phyloP scores from a whole-genome alignment of 257 asterid genomes.

The Misopates orontium region DNA sequence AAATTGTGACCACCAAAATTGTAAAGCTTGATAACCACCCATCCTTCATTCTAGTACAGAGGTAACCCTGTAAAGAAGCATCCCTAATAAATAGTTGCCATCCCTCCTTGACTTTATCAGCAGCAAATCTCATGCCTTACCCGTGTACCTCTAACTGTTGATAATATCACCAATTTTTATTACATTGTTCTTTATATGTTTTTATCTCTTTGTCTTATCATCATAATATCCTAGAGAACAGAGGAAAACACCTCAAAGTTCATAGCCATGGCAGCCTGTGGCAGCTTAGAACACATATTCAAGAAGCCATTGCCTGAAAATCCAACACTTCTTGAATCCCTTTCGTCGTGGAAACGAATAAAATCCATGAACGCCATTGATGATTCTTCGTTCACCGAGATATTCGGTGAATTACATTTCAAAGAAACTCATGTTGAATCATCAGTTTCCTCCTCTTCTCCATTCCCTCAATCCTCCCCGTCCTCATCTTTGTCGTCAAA shows the following conservation, averaged over 20 bases:
- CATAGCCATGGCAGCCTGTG: slow-evolving; percentile 69
- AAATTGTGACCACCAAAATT: slow-evolving; percentile 49
- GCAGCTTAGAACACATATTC: slow-evolving; percentile 73
- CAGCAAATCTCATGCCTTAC: slow-evolving; percentile 42
- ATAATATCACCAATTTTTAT: slow-evolving; percentile 9
- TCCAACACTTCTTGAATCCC: slow-evolving; percentile 57
- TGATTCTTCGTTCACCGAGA: slow-evolving; percentile 55
- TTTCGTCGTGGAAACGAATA: slow-evolving; percentile 68
- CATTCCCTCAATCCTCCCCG: slow-evolving; percentile 19
- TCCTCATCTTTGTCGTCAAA: slow-evolving; percentile 27
- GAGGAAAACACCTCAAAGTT: neutral
- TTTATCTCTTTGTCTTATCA: neutral
- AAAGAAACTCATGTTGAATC: slow-evolving; percentile 36
- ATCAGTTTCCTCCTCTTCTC: slow-evolving; percentile 1
- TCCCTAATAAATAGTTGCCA: slow-evolving; percentile 54
- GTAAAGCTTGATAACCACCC: slow-evolving; percentile 49
- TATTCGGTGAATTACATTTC: slow-evolving; percentile 71
- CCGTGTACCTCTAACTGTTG: slow-evolving; percentile 37
- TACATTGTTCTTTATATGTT: slow-evolving; percentile 2
- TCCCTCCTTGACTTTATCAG: slow-evolving; percentile 48
- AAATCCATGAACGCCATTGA: slow-evolving; percentile 40
- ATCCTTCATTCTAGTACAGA: slow-evolving; percentile 44
- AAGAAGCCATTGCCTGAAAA: slow-evolving; percentile 68
- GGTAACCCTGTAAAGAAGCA: slow-evolving; percentile 38
- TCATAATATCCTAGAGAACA: neutral